Evolutionary conservation across 805 yeast genomes (phyloP).

Genomic region (Candida chilensis): DNA sequence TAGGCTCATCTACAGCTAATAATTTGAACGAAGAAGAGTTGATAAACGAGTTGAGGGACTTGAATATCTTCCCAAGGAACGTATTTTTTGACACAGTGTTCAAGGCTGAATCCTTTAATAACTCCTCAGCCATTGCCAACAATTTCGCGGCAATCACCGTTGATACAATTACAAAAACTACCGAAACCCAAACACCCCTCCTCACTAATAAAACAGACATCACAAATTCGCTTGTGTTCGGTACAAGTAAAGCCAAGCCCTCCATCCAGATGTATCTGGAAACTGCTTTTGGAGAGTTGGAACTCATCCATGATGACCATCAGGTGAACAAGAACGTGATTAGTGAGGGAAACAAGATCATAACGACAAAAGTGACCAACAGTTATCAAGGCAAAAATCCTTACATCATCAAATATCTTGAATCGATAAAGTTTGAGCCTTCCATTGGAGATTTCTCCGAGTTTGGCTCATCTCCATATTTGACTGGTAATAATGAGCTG

Average conservation of each 20-base stretch:
- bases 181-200: no score
- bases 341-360: constrained; percentile 11
- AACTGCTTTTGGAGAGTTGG: constrained; percentile 36
- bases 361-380: constrained; percentile 29
- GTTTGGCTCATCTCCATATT: constrained; percentile 39
- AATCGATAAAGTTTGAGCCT: constrained; percentile 45
- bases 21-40: not conserved
- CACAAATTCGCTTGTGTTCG: not conserved
- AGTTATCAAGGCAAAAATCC: constrained; percentile 66
- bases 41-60: not conserved
- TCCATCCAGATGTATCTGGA: constrained; percentile 26
- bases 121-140: no score
- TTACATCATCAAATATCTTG: constrained; percentile 48
- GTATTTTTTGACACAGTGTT: not conserved
- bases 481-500: constrained; percentile 1
- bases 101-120: not conserved
- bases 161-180: no score
- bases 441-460: constrained; percentile 52
- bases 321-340: constrained; percentile 2
- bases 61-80: not conserved
- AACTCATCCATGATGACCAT: constrained; percentile 6
- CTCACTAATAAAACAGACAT: not conserved
- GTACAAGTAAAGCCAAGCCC: constrained; percentile 9
- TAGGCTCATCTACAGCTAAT: no score
- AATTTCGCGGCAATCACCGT: no score